Percentiles rank a stretch among this genome's conserved stretches.
These are phyloP conservation scores for Paramecium tetraurelia DNA, from an alignment of 73 alveolate species.

Conservation along the genomic window DNA sequence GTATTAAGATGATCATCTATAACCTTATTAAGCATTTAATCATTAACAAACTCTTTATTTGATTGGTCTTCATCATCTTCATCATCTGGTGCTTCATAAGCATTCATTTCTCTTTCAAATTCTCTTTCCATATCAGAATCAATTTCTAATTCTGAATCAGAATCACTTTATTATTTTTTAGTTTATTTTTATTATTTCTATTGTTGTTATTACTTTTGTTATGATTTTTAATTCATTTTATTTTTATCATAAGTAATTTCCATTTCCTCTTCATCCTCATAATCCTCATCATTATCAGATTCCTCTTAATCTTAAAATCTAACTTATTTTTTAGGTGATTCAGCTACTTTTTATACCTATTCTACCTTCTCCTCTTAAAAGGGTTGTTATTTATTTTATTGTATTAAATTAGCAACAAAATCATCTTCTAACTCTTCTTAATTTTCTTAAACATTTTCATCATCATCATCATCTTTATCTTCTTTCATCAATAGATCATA, in stretches of 20 bases:
- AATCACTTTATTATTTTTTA: neutral
- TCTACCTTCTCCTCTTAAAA: neutral
- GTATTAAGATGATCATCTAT: neutral
- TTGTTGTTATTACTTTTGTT: neutral
- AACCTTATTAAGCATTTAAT: neutral
- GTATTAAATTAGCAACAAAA: neutral
- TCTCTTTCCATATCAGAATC: slow-evolving; percentile 17
- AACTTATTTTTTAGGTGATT: neutral
- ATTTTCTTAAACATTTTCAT: neutral
- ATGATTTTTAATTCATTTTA: neutral
- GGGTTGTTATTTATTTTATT: neutral
- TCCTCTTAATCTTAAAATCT: neutral
- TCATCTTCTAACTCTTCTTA: neutral
- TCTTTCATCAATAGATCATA: neutral
- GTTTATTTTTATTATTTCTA: neutral
- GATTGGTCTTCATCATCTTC: neutral
- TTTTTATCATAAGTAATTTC: slow-evolving; percentile 9
- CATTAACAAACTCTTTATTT: neutral
- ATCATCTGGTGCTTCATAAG: neutral
- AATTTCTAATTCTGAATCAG: neutral
- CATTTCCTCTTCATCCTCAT: neutral
- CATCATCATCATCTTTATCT: neutral
- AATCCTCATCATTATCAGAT: neutral
- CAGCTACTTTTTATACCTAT: neutral
- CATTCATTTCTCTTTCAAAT: slow-evolving; percentile 17